phyloP scores from a whole-genome alignment of 164 flowering plant genomes.

The Aristolochia californica region DNA sequence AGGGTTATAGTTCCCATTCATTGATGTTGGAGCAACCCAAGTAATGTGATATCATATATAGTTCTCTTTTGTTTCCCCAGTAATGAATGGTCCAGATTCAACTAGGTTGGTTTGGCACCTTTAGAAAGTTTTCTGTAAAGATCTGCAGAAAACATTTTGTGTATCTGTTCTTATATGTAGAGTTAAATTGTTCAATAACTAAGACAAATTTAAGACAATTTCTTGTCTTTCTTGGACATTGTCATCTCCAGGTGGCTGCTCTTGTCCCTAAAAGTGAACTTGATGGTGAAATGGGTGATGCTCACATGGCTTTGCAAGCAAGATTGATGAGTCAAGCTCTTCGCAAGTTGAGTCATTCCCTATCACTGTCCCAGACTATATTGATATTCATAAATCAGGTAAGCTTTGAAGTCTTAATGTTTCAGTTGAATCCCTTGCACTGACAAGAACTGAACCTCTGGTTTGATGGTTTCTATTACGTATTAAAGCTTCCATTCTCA shows the following conservation, averaged over 20 bases:
- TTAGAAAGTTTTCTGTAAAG: background rate
- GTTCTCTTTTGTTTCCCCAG: no score
- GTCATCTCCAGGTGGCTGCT: conserved; percentile 65
- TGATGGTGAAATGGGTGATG: conserved; percentile 99
- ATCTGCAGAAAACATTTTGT: background rate
- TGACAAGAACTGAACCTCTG: no score
- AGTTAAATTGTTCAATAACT: background rate
- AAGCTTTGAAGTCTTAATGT: conserved; percentile 1
- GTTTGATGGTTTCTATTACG: no score
- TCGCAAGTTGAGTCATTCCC: conserved; percentile 85
- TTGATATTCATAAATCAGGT: conserved; percentile 91
- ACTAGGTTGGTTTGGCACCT: no score
- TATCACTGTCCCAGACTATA: conserved; percentile 73
- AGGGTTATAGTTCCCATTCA: no score
- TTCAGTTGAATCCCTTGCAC: no score
- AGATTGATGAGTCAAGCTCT: conserved; percentile 98
- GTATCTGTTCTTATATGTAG: background rate
- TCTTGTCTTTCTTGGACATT: no score
- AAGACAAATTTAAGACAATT: background rate
- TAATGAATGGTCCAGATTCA: no score
- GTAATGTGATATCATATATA: no score
- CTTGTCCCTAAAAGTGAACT: conserved; percentile 95
- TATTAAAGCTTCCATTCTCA: no score
- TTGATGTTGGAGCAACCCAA: no score
- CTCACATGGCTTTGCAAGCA: conserved; percentile 99